phyloP scores from a whole-genome alignment of 1,139 yeast species.

The Pichia sp. region DNA sequence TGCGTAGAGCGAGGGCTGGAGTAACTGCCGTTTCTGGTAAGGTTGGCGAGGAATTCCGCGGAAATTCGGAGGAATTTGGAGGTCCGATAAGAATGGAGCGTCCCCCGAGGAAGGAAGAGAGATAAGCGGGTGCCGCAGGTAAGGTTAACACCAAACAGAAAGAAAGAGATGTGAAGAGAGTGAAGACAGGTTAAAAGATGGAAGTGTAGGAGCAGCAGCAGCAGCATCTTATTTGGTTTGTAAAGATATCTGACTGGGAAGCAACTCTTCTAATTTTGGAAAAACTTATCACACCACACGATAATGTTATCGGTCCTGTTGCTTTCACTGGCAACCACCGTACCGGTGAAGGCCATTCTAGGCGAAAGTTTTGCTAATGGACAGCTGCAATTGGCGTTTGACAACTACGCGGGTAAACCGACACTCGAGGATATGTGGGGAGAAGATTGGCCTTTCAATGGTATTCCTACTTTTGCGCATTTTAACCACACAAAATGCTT shows the following conservation, averaged over 20 bases:
- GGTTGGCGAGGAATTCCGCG: neutral
- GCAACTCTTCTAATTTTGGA: too few species aligned
- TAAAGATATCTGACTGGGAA: too few species aligned
- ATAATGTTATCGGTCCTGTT: neutral
- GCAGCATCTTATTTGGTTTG: too few species aligned
- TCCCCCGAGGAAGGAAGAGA: too few species aligned
- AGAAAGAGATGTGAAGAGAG: too few species aligned
- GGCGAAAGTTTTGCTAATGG: neutral
- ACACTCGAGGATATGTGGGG: constrained; percentile 56
- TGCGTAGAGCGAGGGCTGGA: neutral
- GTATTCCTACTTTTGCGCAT: constrained; percentile 72
- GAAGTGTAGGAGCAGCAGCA: too few species aligned
- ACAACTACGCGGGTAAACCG: constrained; percentile 23
- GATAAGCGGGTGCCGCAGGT: too few species aligned
- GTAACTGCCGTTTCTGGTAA: too few species aligned
- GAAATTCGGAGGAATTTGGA: neutral
- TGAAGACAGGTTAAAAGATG: too few species aligned
- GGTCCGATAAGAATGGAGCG: too few species aligned
- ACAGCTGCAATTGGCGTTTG: neutral
- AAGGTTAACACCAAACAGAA: too few species aligned
- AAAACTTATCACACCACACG: neutral
- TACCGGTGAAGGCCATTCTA: neutral
- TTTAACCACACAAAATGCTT: constrained; percentile 57
- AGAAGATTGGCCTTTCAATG: constrained; percentile 62
- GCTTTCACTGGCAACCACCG: neutral